Percentiles rank a stretch among this genome's conserved stretches.
phyloP scores from a whole-genome alignment of 331 rosid genomes.

The Acacia pycnantha region DNA sequence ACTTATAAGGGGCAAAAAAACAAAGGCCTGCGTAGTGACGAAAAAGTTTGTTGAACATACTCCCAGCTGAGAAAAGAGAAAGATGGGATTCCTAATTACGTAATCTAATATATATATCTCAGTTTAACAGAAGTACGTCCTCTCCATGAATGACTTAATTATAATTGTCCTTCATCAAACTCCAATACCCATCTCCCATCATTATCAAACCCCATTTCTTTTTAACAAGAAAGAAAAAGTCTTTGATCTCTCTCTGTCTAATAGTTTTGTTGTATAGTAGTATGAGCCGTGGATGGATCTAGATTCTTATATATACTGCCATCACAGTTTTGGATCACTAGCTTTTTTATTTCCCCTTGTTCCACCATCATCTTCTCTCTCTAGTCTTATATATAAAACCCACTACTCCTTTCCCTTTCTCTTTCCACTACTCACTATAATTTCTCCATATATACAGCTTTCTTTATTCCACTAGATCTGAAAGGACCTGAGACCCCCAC shows the following conservation, averaged over 20 bases:
- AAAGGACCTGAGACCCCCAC: constrained; percentile 28
- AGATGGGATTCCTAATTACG: background rate
- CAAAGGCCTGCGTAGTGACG: background rate
- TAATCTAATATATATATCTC: background rate
- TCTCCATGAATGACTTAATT: background rate
- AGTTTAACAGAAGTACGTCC: background rate
- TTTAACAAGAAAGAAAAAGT: background rate
- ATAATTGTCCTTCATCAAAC: constrained; percentile 21
- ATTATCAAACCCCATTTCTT: background rate
- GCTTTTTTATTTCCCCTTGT: background rate
- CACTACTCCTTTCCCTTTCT: constrained; percentile 27
- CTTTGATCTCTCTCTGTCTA: background rate
- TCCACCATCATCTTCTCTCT: background rate
- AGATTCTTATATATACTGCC: constrained; percentile 33
- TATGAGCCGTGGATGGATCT: constrained; percentile 29
- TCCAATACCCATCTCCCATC: constrained; percentile 8
- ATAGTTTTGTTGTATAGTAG: constrained; percentile 40
- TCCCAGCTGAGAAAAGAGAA: background rate
- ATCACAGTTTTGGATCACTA: constrained; percentile 49
- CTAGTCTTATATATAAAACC: constrained; percentile 32
- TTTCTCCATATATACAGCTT: constrained; percentile 13
- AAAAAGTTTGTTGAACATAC: constrained; percentile 21
- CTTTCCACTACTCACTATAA: background rate
- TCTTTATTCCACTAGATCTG: constrained; percentile 64
- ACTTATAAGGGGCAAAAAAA: background rate